phyloP scores from a whole-genome alignment of 257 asterid genomes.

The Jacaranda mimosifolia region DNA sequence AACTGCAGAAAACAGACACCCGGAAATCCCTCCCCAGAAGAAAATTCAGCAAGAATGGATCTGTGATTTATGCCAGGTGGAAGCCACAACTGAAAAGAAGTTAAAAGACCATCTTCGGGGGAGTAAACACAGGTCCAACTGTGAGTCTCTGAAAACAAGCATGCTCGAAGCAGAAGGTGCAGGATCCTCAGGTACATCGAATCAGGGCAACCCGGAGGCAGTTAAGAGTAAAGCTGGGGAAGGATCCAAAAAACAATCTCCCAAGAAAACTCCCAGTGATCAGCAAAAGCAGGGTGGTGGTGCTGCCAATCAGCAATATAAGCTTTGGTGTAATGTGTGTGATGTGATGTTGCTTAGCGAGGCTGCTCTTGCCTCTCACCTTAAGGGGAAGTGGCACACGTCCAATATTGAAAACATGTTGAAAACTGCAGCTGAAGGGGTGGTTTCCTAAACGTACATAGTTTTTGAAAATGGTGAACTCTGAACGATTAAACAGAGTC shows the following conservation, averaged over 20 bases:
- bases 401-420: background rate
- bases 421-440: background rate
- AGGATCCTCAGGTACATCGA: background rate
- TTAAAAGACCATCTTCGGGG: constrained; percentile 49
- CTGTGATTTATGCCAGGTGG: constrained; percentile 45
- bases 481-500: background rate
- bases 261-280: background rate
- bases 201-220: background rate
- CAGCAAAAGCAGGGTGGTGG: background rate
- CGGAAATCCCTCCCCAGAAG: constrained; percentile 2
- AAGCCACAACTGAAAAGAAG: constrained; percentile 24
- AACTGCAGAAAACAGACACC: background rate
- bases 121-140: constrained; percentile 41
- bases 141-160: constrained; percentile 38
- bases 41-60: constrained; percentile 44
- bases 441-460: background rate
- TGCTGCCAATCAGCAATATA: background rate
- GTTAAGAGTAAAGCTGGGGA: constrained; percentile 4
- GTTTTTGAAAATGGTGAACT: background rate
- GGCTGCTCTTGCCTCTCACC: constrained; percentile 36
- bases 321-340: constrained; percentile 40
- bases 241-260: background rate
- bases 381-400: constrained; percentile 50
- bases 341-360: constrained; percentile 28
- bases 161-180: background rate